Conservation (phyloP, 2,329 filamentous ascomycete species). For the Akanthomyces dipterigenus region DNA sequence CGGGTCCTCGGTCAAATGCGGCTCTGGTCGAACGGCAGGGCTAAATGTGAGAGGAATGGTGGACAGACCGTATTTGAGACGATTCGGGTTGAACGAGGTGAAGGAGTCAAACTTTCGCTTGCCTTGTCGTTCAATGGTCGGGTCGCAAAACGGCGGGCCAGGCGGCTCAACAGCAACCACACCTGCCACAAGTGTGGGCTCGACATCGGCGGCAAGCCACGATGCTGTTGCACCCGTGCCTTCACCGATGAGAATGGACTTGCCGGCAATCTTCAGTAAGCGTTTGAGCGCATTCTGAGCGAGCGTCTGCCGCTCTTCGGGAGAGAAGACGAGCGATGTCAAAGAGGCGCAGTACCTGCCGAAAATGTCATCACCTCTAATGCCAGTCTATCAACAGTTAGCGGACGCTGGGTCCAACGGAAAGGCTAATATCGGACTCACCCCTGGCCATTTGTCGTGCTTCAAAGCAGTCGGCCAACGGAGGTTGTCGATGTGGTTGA, state of each 20-base stretch:
- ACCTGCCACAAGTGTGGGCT: slow-evolving; percentile 39
- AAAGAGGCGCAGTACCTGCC: slow-evolving; percentile 40
- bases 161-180: slow-evolving; percentile 46
- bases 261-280: slow-evolving; percentile 36
- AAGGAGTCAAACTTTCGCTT: slow-evolving; percentile 17
- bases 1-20: background rate
- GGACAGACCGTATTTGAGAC: slow-evolving; percentile 33
- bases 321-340: slow-evolving; percentile 26
- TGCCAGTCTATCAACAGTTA: slow-evolving; percentile 22
- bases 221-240: slow-evolving; percentile 40
- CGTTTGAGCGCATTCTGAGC: slow-evolving; percentile 30
- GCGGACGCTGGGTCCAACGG: background rate
- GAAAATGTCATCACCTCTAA: slow-evolving; percentile 39
- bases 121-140: background rate
- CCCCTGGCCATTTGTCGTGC: slow-evolving; percentile 36
- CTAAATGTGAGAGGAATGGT: slow-evolving; percentile 36
- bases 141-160: slow-evolving; percentile 42
- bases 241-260: slow-evolving; percentile 41
- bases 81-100: slow-evolving; percentile 20
- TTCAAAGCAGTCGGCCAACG: slow-evolving; percentile 21
- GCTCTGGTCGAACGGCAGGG: slow-evolving; percentile 22
- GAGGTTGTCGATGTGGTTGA: background rate
- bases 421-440: slow-evolving; percentile 6
- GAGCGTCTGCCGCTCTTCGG: slow-evolving; percentile 23
- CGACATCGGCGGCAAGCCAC: slow-evolving; percentile 42